These are phyloP conservation scores for Chytriomyces hyalinus DNA, from an alignment of 192 early-diverging fungal genomes.

Conservation along the genomic window DNA sequence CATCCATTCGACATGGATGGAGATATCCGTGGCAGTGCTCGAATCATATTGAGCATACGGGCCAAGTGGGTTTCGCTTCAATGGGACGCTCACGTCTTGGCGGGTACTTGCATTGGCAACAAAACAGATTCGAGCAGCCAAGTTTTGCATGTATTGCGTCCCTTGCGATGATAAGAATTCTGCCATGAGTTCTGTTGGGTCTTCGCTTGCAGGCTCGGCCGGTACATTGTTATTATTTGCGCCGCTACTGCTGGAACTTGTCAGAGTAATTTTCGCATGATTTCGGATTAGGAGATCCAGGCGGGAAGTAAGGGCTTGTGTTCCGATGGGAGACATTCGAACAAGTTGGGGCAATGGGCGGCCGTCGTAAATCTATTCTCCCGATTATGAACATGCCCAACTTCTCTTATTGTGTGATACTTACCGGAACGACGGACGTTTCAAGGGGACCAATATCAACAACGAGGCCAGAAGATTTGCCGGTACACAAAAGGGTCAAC, in stretches of 20 bases:
- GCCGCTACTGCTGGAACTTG: slow-evolving; percentile 25
- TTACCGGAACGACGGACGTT: slow-evolving; percentile 79
- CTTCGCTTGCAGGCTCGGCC: not conserved
- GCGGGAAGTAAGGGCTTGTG: slow-evolving; percentile 62
- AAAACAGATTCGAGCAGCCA: slow-evolving; percentile 70
- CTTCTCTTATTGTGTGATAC: not conserved
- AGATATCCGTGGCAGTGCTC: not conserved
- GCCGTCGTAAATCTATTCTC: slow-evolving; percentile 66
- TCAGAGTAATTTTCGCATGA: slow-evolving; percentile 55
- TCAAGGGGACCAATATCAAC: slow-evolving; percentile 84
- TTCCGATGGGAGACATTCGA: slow-evolving; percentile 68
- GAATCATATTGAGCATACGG: slow-evolving; percentile 31
- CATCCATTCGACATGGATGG: not conserved
- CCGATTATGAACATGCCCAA: slow-evolving; percentile 19
- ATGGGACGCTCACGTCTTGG: slow-evolving; percentile 39
- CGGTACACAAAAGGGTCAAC: slow-evolving; percentile 76
- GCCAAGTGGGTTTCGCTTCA: slow-evolving; percentile 40
- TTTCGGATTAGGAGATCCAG: slow-evolving; percentile 65
- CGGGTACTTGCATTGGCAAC: slow-evolving; percentile 43
- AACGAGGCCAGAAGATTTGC: slow-evolving; percentile 78
- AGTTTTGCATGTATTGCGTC: slow-evolving; percentile 64
- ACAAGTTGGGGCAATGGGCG: slow-evolving; percentile 70
- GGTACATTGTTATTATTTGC: too few relatives aligned
- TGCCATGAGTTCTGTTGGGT: slow-evolving; percentile 46
- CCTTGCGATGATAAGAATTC: slow-evolving; percentile 46